Evolutionary conservation across 176 grass and related monocot species (phyloP).

Genomic region (Oryza coarctata): DNA sequence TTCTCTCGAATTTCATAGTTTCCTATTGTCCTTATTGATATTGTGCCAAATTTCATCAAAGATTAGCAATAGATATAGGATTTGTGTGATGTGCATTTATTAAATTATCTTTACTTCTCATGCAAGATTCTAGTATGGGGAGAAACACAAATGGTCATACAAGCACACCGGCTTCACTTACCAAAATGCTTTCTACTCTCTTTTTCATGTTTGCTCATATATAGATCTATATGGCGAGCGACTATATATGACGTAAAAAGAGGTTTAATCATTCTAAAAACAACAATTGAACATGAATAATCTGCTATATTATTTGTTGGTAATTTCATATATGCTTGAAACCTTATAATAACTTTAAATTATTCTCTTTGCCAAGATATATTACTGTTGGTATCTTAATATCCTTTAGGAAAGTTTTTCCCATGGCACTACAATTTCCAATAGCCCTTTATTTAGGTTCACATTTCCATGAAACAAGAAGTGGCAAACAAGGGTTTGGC

Average conservation of each 20-base stretch:
- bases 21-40: no score
- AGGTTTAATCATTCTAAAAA: slow-evolving; percentile 28
- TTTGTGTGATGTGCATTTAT: background rate
- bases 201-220: slow-evolving; percentile 48
- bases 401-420: no score
- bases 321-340: slow-evolving; percentile 16
- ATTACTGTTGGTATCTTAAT: no score
- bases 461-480: no score
- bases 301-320: slow-evolving; percentile 55
- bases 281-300: slow-evolving; percentile 44
- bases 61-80: no score
- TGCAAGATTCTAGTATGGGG: slow-evolving; percentile 39
- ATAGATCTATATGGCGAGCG: slow-evolving; percentile 45
- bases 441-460: no score
- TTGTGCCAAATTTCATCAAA: no score
- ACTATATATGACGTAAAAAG: slow-evolving; percentile 56
- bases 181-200: slow-evolving; percentile 33
- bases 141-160: slow-evolving; percentile 26
- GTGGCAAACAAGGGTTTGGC: no score
- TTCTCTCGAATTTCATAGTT: no score
- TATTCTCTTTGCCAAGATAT: no score
- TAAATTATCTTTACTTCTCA: background rate
- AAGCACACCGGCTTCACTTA: slow-evolving; percentile 38
- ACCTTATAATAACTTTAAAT: background rate
- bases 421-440: no score